phyloP scores from a whole-genome alignment of 169 alveolate genomes.

The Babesia caballi region DNA sequence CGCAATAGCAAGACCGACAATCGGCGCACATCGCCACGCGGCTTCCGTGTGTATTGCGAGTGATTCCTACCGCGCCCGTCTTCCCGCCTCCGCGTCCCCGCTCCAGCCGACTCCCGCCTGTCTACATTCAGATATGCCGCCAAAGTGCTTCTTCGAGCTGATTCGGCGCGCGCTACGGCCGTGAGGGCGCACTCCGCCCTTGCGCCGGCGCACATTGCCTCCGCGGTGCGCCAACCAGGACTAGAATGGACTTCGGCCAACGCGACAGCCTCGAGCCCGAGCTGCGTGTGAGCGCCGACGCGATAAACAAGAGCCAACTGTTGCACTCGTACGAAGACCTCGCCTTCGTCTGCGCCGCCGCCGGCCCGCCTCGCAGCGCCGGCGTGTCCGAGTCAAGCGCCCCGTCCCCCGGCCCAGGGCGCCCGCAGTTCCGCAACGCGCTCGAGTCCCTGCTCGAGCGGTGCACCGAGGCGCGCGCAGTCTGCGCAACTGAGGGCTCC shows the following conservation, averaged over 20 bases:
- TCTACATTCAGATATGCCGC: no score
- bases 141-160: no score
- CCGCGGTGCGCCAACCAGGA: background rate
- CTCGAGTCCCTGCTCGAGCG: background rate
- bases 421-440: background rate
- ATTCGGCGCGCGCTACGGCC: background rate
- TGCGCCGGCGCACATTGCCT: background rate
- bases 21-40: no score
- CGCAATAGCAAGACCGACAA: no score
- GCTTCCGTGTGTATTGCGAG: no score
- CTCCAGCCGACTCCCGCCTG: no score
- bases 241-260: background rate
- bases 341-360: background rate
- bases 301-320: background rate
- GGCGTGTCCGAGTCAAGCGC: background rate
- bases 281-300: background rate
- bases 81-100: no score
- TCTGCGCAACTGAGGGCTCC: background rate
- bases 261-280: background rate
- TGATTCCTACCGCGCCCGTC: no score
- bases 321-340: background rate
- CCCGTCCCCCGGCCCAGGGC: background rate
- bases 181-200: background rate
- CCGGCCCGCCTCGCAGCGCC: background rate
- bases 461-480: background rate